phyloP scores from a whole-genome alignment of 768 basidiomycete species.

The Lactarius tabidus region DNA sequence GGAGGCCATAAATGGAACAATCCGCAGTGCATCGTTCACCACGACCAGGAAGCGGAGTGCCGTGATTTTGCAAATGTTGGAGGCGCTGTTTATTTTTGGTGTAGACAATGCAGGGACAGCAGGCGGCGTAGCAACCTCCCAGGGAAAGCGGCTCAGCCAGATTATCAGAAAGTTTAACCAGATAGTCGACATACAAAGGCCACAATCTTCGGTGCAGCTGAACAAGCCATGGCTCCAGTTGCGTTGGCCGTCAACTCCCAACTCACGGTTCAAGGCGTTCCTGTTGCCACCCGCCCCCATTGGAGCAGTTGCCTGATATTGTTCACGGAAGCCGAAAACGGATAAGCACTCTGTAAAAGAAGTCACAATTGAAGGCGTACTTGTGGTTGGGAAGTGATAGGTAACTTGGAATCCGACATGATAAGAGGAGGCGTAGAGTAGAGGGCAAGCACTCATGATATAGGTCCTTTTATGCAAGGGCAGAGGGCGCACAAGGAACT shows the following conservation, averaged over 20 bases:
- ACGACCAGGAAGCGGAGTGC: constrained; percentile 32
- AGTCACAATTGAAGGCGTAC: neutral
- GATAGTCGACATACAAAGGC: constrained; percentile 29
- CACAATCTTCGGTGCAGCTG: constrained; percentile 26
- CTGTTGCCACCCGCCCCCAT: constrained; percentile 19
- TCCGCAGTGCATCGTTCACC: constrained; percentile 36
- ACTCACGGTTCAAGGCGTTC: constrained; percentile 29
- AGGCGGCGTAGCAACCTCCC: constrained; percentile 36
- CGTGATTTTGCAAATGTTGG: constrained; percentile 36
- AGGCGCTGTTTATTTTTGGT: constrained; percentile 39
- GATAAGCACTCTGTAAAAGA: neutral
- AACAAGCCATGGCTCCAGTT: constrained; percentile 33
- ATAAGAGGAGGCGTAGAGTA: neutral
- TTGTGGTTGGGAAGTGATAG: neutral
- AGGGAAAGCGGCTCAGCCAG: constrained; percentile 14
- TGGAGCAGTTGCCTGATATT: neutral
- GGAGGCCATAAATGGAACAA: constrained; percentile 37
- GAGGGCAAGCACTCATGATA: neutral
- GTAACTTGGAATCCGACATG: neutral
- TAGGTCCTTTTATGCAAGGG: neutral
- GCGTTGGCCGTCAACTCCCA: constrained; percentile 33
- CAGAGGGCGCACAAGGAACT: too few relatives aligned
- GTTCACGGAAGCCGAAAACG: neutral
- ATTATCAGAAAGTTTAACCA: neutral
- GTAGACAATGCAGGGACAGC: constrained; percentile 42